Evolutionary conservation across 2,329 filamentous ascomycete species (phyloP).

Genomic region (Neofusicoccum ribis): DNA sequence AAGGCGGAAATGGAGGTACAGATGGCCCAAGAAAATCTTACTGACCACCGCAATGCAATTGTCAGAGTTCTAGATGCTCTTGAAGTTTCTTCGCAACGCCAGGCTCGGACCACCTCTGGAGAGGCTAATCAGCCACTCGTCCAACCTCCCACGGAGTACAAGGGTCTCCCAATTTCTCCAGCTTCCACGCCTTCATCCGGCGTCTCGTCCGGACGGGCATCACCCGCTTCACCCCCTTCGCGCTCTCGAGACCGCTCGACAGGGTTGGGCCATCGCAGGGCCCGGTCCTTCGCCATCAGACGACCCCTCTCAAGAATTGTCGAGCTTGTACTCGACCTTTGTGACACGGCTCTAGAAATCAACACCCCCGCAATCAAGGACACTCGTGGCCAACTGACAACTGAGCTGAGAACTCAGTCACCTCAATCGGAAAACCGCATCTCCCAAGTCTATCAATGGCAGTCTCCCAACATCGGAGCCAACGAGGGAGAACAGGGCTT

Average conservation of each 20-base stretch:
- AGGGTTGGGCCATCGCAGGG: conserved; percentile 76
- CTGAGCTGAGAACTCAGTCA: conserved; percentile 88
- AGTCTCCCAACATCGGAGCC: conserved; percentile 83
- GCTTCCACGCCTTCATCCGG: conserved; percentile 66
- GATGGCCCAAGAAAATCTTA: conserved; percentile 86
- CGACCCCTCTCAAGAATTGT: conserved; percentile 90
- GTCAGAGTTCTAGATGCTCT: conserved; percentile 93
- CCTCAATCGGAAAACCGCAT: conserved; percentile 95
- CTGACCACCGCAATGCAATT: conserved; percentile 90
- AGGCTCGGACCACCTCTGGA: conserved; percentile 18
- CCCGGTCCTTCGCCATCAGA: conserved; percentile 86
- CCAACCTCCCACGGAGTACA: conserved; percentile 72
- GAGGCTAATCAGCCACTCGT: conserved; percentile 24
- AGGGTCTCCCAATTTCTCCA: conserved; percentile 80
- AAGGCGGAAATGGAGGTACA: conserved; percentile 97
- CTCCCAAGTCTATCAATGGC: conserved; percentile 93
- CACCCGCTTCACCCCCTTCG: conserved; percentile 63
- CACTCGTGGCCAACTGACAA: conserved; percentile 62
- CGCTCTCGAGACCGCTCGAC: conserved; percentile 69
- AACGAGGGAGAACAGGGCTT: conserved; percentile 92
- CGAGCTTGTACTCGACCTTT: conserved; percentile 89
- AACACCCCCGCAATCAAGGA: conserved; percentile 94
- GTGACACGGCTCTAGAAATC: conserved; percentile 93
- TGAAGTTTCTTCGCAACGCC: conserved; percentile 65
- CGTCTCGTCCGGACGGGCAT: conserved; percentile 68